Conservation (phyloP, 2,329 filamentous ascomycete species). For the Parascedosporium putredinis region DNA sequence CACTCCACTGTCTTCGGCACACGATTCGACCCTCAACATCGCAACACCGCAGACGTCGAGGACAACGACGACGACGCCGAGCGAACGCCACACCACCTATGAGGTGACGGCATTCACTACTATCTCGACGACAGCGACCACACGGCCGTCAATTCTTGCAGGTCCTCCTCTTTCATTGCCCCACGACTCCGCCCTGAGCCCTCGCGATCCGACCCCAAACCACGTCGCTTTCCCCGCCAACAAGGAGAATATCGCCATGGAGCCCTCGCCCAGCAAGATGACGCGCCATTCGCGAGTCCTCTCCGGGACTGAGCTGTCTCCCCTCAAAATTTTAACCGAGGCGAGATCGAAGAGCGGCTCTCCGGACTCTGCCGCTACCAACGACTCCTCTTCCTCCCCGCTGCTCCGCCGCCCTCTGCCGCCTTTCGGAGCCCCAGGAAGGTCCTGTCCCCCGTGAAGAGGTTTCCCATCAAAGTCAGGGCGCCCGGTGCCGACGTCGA, state of each 20-base stretch:
- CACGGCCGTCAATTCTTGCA: not conserved
- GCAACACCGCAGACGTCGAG: not conserved
- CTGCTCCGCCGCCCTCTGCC: constrained; percentile 12
- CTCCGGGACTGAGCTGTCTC: constrained; percentile 46
- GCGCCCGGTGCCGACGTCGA: constrained; percentile 11
- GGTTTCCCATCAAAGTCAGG: constrained; percentile 52
- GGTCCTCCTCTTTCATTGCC: not conserved
- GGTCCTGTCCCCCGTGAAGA: constrained; percentile 37
- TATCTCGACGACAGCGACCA: not conserved
- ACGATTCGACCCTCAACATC: constrained; percentile 6
- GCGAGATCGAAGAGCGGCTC: constrained; percentile 15
- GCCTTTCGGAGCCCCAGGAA: constrained; percentile 34
- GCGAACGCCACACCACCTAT: not conserved
- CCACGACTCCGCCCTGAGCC: not conserved
- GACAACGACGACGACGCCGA: constrained; percentile 4
- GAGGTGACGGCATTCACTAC: constrained; percentile 1
- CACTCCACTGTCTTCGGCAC: constrained; percentile 3
- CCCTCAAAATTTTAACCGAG: constrained; percentile 42
- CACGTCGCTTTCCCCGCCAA: not conserved
- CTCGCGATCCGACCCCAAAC: not conserved
- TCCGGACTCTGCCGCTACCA: constrained; percentile 12
- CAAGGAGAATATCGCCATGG: constrained; percentile 8
- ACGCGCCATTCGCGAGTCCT: constrained; percentile 35
- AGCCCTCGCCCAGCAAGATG: constrained; percentile 5
- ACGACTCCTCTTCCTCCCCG: constrained; percentile 11